These are phyloP conservation scores for Paecilomyces fulvus DNA, from an alignment of 2,329 filamentous ascomycete species.

Conservation along the genomic window DNA sequence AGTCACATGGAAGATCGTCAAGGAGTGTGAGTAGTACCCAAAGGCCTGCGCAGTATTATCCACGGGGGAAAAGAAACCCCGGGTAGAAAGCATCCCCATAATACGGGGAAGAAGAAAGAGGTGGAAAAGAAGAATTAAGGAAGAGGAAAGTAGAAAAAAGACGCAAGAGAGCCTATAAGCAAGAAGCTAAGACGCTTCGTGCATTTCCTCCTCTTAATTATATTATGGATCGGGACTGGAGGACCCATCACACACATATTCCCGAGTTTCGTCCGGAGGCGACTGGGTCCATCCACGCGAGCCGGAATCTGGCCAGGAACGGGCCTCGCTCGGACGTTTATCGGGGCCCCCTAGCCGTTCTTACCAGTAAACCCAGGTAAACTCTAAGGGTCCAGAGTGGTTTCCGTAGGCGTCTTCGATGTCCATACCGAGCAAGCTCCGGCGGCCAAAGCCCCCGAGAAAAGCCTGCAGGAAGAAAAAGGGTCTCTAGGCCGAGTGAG, in stretches of 20 bases:
- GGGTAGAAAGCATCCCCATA: too few relatives aligned
- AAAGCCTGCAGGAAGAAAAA: not conserved
- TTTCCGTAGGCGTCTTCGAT: not conserved
- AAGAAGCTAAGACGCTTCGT: not conserved
- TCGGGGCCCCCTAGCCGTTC: not conserved
- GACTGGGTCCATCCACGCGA: not conserved
- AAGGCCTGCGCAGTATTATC: too few relatives aligned
- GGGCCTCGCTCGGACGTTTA: not conserved
- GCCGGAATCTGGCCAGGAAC: not conserved
- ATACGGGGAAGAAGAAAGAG: not conserved
- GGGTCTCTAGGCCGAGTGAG: not conserved
- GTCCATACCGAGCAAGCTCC: not conserved
- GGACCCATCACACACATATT: not conserved
- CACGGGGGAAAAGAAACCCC: too few relatives aligned
- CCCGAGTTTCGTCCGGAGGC: not conserved
- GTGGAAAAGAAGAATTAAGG: not conserved
- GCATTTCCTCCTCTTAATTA: not conserved
- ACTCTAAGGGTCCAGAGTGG: not conserved
- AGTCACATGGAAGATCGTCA: not conserved
- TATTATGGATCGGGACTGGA: not conserved
- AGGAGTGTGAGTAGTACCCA: too few relatives aligned
- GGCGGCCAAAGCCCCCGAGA: not conserved
- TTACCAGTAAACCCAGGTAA: not conserved
- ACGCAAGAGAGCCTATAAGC: not conserved
- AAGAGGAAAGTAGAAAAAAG: not conserved